These are phyloP conservation scores for Ganoderma boninense DNA, from an alignment of 1,284 basidiomycete species.

Conservation along the genomic window DNA sequence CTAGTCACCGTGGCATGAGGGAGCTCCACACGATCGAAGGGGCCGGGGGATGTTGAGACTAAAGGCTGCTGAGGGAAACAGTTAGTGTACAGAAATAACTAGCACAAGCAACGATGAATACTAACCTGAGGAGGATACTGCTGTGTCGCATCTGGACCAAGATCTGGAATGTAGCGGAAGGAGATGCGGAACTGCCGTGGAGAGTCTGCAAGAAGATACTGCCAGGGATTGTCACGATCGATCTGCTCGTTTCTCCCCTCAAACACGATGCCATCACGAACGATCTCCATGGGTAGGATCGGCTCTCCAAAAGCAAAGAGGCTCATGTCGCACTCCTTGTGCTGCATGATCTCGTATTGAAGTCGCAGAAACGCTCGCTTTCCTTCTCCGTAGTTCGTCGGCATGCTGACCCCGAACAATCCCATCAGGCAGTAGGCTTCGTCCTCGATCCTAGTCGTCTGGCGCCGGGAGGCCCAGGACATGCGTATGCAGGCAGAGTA, in stretches of 20 bases:
- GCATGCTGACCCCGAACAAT: conserved; percentile 9
- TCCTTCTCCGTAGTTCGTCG: conserved; percentile 17
- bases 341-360: conserved; percentile 16
- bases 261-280: background rate
- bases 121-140: background rate
- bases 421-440: conserved; percentile 15
- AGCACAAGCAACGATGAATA: background rate
- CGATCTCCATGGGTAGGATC: too few species aligned
- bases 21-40: conserved; percentile 7
- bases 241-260: background rate
- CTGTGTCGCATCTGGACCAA: background rate
- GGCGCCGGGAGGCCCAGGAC: conserved; percentile 7
- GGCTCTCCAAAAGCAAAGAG: conserved; percentile 7
- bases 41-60: background rate
- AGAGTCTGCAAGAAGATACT: background rate
- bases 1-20: background rate
- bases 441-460: conserved; percentile 9
- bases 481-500: background rate
- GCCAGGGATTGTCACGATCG: background rate
- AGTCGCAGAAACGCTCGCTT: conserved; percentile 6
- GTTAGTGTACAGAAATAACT: too few species aligned
- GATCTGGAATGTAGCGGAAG: background rate
- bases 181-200: background rate
- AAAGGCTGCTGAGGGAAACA: background rate
- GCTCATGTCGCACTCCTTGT: conserved; percentile 7